Evolutionary conservation across 1,139 yeast genomes (phyloP).

Genomic region (Scheffersomyces stambukii): DNA sequence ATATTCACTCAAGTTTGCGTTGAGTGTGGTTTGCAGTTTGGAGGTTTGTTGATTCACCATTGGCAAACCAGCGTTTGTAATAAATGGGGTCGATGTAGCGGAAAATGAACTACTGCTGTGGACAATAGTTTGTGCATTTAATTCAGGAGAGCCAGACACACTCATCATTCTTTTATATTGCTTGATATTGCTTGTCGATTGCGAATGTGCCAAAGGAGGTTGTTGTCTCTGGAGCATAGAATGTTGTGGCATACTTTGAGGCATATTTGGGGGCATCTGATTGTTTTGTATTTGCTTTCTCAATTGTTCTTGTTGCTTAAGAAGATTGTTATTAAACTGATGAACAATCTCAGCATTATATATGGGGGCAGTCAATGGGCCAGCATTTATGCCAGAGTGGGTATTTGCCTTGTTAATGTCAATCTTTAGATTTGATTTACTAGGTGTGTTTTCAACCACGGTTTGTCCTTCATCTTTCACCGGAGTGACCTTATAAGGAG

Average conservation of each 20-base stretch:
- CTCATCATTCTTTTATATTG: too few relatives aligned
- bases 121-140: too few relatives aligned
- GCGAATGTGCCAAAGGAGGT: conserved; percentile 8
- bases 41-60: too few relatives aligned
- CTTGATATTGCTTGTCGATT: conserved; percentile 6
- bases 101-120: too few relatives aligned
- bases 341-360: conserved; percentile 18
- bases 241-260: conserved; percentile 5
- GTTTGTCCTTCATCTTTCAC: neutral
- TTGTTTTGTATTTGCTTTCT: conserved; percentile 2
- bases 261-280: conserved; percentile 1
- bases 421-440: conserved; percentile 7
- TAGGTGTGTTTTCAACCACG: conserved; percentile 15
- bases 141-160: too few relatives aligned
- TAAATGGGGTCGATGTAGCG: too few relatives aligned
- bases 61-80: too few relatives aligned
- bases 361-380: conserved; percentile 37
- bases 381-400: conserved; percentile 12
- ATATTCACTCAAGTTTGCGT: too few relatives aligned
- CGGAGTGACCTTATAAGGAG: conserved; percentile 22
- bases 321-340: conserved; percentile 4
- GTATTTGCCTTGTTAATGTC: conserved; percentile 9
- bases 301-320: conserved; percentile 6
- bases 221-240: conserved; percentile 5
- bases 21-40: too few relatives aligned